Percentiles rank a stretch among this genome's conserved stretches.
These are phyloP conservation scores for Ustilago shanxiensis DNA, from an alignment of 1,284 basidiomycete genomes.

Conservation along the genomic window DNA sequence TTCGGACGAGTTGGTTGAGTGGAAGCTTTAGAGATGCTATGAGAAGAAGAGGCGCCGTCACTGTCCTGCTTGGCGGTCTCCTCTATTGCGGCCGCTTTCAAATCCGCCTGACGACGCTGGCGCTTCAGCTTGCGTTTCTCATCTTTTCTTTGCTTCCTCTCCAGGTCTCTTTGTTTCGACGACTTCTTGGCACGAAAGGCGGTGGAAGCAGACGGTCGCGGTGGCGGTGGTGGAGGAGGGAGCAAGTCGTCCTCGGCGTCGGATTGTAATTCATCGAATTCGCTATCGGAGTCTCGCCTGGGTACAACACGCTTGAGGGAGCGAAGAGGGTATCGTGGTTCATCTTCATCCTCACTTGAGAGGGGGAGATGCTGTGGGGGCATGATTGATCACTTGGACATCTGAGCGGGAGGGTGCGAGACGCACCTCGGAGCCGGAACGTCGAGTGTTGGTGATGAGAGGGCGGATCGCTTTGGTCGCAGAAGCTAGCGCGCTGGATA, in stretches of 20 bases:
- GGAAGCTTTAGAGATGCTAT: neutral
- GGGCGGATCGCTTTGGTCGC: no score
- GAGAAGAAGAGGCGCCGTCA: neutral
- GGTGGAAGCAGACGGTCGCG: neutral
- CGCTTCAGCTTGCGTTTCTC: slow-evolving; percentile 12
- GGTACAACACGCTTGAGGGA: neutral
- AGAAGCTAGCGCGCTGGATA: no score
- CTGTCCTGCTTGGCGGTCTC: slow-evolving; percentile 9
- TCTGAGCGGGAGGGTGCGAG: neutral
- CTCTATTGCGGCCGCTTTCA: slow-evolving; percentile 9
- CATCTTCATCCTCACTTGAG: slow-evolving; percentile 23
- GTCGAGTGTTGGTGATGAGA: no score
- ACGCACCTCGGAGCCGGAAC: neutral
- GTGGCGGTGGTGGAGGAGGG: neutral
- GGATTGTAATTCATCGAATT: slow-evolving; percentile 23
- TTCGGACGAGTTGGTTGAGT: neutral
- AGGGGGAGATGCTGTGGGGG: slow-evolving; percentile 22
- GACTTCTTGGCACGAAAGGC: neutral
- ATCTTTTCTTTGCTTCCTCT: slow-evolving; percentile 11
- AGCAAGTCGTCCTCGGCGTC: slow-evolving; percentile 20
- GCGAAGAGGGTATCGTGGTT: slow-evolving; percentile 10
- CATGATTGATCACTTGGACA: slow-evolving; percentile 15
- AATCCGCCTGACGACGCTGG: slow-evolving; percentile 9
- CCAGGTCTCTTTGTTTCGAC: neutral
- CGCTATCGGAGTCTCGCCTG: neutral